Percentiles rank a stretch among this genome's conserved stretches.
Evolutionary conservation across 495 filamentous ascomycete genomes (phyloP).

Genomic region (Chaetomium cochliodes): DNA sequence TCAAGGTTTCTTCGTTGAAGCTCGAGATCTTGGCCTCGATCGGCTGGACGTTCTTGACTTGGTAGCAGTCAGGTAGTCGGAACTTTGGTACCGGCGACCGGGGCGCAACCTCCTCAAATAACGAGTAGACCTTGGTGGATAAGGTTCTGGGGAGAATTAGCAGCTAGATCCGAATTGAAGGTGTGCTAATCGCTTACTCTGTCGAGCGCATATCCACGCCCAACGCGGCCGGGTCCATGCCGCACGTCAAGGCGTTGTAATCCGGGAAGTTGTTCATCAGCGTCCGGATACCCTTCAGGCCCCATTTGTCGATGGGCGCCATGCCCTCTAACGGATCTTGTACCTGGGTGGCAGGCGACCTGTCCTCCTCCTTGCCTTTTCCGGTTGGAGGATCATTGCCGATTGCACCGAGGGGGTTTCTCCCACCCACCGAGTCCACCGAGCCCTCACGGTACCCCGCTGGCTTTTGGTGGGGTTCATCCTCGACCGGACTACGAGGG

Average conservation of each 20-base stretch:
- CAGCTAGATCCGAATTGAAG: neutral
- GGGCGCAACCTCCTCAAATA: conserved; percentile 68
- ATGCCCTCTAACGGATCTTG: conserved; percentile 68
- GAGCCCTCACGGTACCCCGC: conserved; percentile 45
- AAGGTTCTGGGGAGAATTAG: conserved; percentile 33
- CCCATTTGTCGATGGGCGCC: conserved; percentile 76
- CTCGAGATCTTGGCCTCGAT: conserved; percentile 73
- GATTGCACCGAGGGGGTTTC: conserved; percentile 49
- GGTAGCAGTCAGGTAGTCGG: conserved; percentile 77
- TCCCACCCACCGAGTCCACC: conserved; percentile 35
- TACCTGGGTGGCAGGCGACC: conserved; percentile 35
- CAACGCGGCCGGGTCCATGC: conserved; percentile 73
- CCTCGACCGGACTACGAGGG: conserved; percentile 40
- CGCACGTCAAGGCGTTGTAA: conserved; percentile 69
- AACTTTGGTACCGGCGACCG: conserved; percentile 76
- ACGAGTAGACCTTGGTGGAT: conserved; percentile 55
- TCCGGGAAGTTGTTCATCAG: conserved; percentile 79
- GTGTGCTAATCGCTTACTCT: conserved; percentile 57
- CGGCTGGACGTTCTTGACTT: conserved; percentile 79
- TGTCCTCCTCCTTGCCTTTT: conserved; percentile 47
- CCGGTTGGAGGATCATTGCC: conserved; percentile 43
- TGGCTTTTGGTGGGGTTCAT: conserved; percentile 45
- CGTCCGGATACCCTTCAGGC: conserved; percentile 72
- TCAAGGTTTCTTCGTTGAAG: conserved; percentile 87
- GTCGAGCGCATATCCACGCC: conserved; percentile 76